These are phyloP conservation scores for Borovskyia barvae DNA, from an alignment of 208 protist species.

Conservation along the genomic window DNA sequence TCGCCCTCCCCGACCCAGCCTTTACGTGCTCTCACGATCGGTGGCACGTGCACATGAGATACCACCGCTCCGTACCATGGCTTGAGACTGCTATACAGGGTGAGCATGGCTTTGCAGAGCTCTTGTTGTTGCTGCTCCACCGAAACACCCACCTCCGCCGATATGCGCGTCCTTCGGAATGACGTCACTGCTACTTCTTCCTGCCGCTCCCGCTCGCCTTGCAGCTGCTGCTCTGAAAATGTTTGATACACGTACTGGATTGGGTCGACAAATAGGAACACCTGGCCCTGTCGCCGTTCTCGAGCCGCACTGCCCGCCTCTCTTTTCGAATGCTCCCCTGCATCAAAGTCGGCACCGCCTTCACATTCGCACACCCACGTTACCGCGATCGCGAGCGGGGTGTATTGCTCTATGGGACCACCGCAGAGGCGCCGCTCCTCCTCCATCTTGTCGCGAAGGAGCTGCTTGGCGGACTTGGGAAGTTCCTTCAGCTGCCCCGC, in stretches of 20 bases:
- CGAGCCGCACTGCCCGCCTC: background rate
- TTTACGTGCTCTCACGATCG: slow-evolving; percentile 21
- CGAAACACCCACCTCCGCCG: slow-evolving; percentile 2
- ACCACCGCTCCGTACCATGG: slow-evolving; percentile 48
- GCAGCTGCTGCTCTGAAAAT: slow-evolving; percentile 22
- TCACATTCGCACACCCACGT: slow-evolving; percentile 51
- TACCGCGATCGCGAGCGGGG: slow-evolving; percentile 64
- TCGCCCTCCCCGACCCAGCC: background rate
- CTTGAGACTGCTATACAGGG: slow-evolving; percentile 34
- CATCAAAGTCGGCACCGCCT: no score
- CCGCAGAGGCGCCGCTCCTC: slow-evolving; percentile 33
- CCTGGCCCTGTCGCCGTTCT: slow-evolving; percentile 56
- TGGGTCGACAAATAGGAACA: slow-evolving; percentile 74
- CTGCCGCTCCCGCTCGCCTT: slow-evolving; percentile 14
- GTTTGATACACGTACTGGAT: slow-evolving; percentile 45
- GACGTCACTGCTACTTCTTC: slow-evolving; percentile 13
- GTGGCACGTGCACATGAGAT: slow-evolving; percentile 23
- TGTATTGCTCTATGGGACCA: slow-evolving; percentile 52
- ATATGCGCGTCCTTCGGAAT: background rate
- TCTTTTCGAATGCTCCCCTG: no score
- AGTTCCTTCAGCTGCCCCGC: slow-evolving; percentile 26
- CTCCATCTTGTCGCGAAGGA: slow-evolving; percentile 17
- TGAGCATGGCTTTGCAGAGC: slow-evolving; percentile 48
- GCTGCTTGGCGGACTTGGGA: slow-evolving; percentile 23
- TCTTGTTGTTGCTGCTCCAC: slow-evolving; percentile 41